Evolutionary conservation across 1,284 basidiomycete genomes (phyloP).

Genomic region (Rhodotorula sp.): DNA sequence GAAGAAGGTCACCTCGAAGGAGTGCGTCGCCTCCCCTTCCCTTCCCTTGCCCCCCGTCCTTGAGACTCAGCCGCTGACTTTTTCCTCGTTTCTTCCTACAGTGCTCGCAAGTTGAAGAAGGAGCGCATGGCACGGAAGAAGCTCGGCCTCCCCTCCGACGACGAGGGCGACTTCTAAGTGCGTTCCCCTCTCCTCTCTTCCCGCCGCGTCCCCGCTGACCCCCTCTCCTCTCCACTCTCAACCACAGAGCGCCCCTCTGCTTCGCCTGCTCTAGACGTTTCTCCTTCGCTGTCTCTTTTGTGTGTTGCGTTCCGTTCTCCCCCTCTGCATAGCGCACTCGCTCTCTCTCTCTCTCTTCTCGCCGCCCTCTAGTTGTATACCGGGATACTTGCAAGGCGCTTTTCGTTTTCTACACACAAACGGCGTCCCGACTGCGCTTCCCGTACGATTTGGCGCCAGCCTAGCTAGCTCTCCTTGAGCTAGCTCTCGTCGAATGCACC

Average conservation of each 20-base stretch:
- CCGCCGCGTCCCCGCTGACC: not conserved
- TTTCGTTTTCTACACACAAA: not conserved
- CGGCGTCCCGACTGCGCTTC: no score
- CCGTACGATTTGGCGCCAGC: no score
- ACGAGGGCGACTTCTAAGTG: slow-evolving; percentile 21
- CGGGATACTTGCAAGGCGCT: not conserved
- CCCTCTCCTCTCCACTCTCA: not conserved
- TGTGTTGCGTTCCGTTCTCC: not conserved
- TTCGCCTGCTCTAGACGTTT: not conserved
- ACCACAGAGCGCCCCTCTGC: no score
- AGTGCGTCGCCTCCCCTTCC: slow-evolving; percentile 46
- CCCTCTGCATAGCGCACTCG: not conserved
- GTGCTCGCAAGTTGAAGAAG: slow-evolving; percentile 83
- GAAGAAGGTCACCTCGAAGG: slow-evolving; percentile 66
- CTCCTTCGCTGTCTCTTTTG: not conserved
- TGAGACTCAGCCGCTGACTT: not conserved
- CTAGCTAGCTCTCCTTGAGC: no score
- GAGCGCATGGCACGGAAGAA: slow-evolving; percentile 66
- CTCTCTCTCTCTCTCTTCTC: not conserved
- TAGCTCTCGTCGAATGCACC: no score
- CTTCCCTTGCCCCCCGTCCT: no score
- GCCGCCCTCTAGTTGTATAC: slow-evolving; percentile 5
- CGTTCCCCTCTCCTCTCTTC: not conserved
- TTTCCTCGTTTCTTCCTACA: no score
- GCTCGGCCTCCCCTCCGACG: slow-evolving; percentile 30